Evolutionary conservation across 2,329 filamentous ascomycete genomes (phyloP).

Genomic region (Neonectria coccinea): DNA sequence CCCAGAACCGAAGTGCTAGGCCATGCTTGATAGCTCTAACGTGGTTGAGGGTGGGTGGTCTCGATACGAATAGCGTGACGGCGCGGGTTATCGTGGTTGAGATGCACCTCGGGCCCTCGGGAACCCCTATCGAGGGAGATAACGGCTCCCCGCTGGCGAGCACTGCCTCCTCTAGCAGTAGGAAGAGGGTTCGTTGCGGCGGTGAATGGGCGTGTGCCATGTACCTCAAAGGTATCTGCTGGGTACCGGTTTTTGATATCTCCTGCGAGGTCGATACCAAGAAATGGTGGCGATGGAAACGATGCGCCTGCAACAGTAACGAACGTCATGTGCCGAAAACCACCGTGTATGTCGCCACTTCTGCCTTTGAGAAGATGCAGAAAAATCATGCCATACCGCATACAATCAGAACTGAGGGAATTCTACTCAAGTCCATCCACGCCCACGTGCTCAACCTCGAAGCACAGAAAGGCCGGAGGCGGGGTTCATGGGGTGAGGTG

Average conservation of each 20-base stretch:
- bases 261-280: background rate
- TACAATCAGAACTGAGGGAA: background rate
- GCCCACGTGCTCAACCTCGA: conserved; percentile 18
- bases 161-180: background rate
- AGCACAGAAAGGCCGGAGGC: conserved; percentile 7
- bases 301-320: background rate
- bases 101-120: background rate
- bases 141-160: conserved; percentile 2
- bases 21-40: background rate
- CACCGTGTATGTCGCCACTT: background rate
- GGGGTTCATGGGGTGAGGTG: background rate
- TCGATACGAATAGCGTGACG: background rate
- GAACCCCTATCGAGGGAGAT: conserved; percentile 3
- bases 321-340: background rate
- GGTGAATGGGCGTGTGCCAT: background rate
- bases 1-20: background rate
- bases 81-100: background rate
- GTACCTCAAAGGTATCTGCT: background rate
- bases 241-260: background rate
- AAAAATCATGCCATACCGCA: background rate
- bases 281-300: background rate
- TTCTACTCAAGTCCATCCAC: background rate
- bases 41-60: conserved; percentile 1
- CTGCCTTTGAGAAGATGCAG: background rate
- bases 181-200: background rate